Conservation (phyloP, 139 green algal genomes). For the Deuterostichococcus epilithicus region DNA sequence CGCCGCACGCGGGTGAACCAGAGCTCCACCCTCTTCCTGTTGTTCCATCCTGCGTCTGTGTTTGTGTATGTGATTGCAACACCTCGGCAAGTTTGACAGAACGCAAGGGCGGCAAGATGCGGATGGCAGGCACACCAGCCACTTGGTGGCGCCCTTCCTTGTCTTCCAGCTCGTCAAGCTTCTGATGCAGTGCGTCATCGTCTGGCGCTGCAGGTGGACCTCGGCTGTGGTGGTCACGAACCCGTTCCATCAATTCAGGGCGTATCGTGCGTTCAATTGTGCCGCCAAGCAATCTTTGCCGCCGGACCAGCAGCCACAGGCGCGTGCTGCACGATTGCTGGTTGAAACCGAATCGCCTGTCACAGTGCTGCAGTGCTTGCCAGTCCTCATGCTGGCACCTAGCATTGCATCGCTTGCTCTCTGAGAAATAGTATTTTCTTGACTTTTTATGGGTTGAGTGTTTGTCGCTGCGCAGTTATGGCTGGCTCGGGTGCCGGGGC, state of each 20-base stretch:
- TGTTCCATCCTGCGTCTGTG: not conserved
- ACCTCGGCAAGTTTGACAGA: not conserved
- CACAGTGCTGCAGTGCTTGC: too few relatives aligned
- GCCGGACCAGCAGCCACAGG: not conserved
- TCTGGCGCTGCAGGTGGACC: not conserved
- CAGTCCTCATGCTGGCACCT: not conserved
- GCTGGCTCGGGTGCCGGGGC: not conserved
- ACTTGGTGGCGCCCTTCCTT: too few relatives aligned
- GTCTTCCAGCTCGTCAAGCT: too few relatives aligned
- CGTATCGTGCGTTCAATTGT: constrained; percentile 16
- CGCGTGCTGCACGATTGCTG: too few relatives aligned
- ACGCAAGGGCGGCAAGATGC: too few relatives aligned
- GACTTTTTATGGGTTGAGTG: not conserved
- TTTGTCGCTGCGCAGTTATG: not conserved
- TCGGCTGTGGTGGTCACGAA: constrained; percentile 19
- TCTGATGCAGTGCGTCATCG: too few relatives aligned
- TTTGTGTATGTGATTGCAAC: not conserved
- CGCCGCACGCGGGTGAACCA: not conserved
- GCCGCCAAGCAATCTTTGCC: constrained; percentile 12
- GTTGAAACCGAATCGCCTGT: too few relatives aligned
- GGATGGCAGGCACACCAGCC: too few relatives aligned
- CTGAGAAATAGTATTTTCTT: not conserved
- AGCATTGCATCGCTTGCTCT: not conserved
- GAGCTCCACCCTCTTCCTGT: too few relatives aligned
- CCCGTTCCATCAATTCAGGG: constrained; percentile 27